Conservation (phyloP, 179 eudicot genomes). For the Silene vulgaris region DNA sequence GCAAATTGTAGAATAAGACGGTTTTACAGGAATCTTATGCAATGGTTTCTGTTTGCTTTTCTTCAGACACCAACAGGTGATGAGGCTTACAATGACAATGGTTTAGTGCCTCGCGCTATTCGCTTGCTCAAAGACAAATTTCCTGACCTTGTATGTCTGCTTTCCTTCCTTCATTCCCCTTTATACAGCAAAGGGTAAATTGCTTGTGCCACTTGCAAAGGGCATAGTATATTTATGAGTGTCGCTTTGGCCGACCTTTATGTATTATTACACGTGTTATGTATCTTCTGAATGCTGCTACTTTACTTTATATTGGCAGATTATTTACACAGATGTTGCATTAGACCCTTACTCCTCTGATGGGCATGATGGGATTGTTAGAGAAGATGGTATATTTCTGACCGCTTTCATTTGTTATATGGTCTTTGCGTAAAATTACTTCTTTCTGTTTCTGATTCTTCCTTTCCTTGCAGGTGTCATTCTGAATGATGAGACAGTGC, state of each 20-base stretch:
- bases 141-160: constrained; percentile 86
- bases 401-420: not conserved
- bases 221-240: too few species aligned
- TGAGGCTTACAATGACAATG: constrained; percentile 96
- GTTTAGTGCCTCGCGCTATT: constrained; percentile 86
- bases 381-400: constrained; percentile 78
- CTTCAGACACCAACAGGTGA: constrained; percentile 73
- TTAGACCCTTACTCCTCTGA: constrained; percentile 98
- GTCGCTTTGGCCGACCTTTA: too few species aligned
- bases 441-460: not conserved
- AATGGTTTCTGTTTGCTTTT: not conserved
- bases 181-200: not conserved
- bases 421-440: not conserved
- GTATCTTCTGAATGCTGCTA: constrained; percentile 17
- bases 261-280: too few species aligned
- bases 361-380: constrained; percentile 96
- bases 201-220: too few species aligned
- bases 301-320: constrained; percentile 29
- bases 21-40: too few species aligned
- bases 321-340: constrained; percentile 94
- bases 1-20: too few species aligned
- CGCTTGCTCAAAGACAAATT: constrained; percentile 87
- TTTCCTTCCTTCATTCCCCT: not conserved
- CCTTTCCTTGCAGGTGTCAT: constrained; percentile 61
- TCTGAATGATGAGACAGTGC: constrained; percentile 96